These are phyloP conservation scores for Diversispora eburnea DNA, from an alignment of 192 early-diverging fungal genomes.

Conservation along the genomic window DNA sequence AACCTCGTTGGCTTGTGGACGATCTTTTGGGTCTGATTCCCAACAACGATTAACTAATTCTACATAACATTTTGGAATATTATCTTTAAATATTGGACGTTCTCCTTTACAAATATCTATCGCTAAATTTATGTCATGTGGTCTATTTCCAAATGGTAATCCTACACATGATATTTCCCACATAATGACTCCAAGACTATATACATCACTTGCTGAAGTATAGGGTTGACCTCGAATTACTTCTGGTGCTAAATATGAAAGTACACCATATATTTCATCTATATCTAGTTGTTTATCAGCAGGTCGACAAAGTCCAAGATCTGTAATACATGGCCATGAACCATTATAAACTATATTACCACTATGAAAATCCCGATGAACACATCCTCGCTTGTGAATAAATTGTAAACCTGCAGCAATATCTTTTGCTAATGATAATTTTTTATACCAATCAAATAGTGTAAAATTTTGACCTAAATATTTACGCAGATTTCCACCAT, in stretches of 20 bases:
- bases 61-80: not conserved
- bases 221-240: not conserved
- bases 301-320: constrained; percentile 15
- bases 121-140: not conserved
- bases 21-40: constrained; percentile 2
- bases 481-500: not conserved
- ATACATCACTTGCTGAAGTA: constrained; percentile 5
- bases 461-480: not conserved
- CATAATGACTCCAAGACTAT: constrained; percentile 16
- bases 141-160: not conserved
- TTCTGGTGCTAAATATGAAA: constrained; percentile 18
- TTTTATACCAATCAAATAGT: not conserved
- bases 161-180: not conserved
- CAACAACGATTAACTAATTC: constrained; percentile 10
- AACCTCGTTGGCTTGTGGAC: not conserved
- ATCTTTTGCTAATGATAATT: not conserved
- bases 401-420: not conserved
- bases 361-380: constrained; percentile 20
- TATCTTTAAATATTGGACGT: not conserved
- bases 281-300: not conserved
- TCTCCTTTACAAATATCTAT: constrained; percentile 4
- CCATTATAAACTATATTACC: constrained; percentile 8
- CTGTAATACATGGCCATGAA: not conserved
- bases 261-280: constrained; percentile 4
- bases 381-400: not conserved